Base-by-base conservation (phyloP, 768 basidiomycete genomes). In the Pleurotus tuber-regium region DNA sequence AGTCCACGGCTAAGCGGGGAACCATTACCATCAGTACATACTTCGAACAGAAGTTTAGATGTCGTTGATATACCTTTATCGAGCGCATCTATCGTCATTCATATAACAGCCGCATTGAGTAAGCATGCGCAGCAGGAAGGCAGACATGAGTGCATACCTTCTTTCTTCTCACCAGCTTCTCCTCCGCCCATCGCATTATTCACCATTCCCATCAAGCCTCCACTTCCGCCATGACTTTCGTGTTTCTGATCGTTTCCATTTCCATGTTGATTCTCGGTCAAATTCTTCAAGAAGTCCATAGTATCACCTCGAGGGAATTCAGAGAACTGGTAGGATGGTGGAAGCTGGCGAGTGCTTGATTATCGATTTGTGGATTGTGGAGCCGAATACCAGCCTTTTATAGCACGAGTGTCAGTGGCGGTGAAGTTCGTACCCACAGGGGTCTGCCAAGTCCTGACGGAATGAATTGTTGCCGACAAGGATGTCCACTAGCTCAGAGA, bases 1-100 rank as follows among this genome's bases (percentile, higher is more conserved):
- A 67, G 54, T 75, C 72, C 44, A 75, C 67, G 14, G 66, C 72
- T 72, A 51, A n/a, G 48, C 25, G 38, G 21, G 10, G 11, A 40
- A 11, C 48, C 10, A 40, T 12, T 19, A 41, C 23, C 29, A 23
- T 42, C 16, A 26, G 9, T 16, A 9, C 8, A 21, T 24, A 19
- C 4, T 9, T 31, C n/a, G 19, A 30, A 9, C 14, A 14, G 14
- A 30, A 14, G 25, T 11, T 21, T 23, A 43, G 57, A 41, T 8
- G 11, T 2, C 4, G 16, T 9, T 8, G 31, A 12, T 61, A 44
- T 26, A 70, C 70, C 59, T 62, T 70, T 71, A 52, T 71, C 72
- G 26, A 66, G 55, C 18, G 54, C 52, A 52, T 64, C 63, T 61
- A 50, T 18, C 14, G 19, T 29, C 30, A 18, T n/a, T 4, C 10